Evolutionary conservation across 768 basidiomycete species (phyloP).

Genomic region (Phaeotremella fagi): DNA sequence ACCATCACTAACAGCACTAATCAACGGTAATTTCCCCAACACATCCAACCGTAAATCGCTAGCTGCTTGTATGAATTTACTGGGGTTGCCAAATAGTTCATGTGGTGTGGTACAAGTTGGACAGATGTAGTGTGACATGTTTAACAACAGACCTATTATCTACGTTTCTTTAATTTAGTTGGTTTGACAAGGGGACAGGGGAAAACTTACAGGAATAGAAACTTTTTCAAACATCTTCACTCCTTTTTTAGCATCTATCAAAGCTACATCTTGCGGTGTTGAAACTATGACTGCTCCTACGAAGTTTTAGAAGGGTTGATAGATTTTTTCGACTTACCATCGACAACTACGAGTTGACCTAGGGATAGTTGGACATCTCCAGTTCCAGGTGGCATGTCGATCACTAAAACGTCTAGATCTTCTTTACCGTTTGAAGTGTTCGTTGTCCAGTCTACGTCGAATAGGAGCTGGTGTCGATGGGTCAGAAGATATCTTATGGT

Average conservation of each 20-base stretch:
- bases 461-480: conserved; percentile 56
- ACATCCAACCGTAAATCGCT: conserved; percentile 58
- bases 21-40: conserved; percentile 74
- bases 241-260: conserved; percentile 86
- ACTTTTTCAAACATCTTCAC: conserved; percentile 89
- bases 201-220: conserved; percentile 66
- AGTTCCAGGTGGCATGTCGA: conserved; percentile 97
- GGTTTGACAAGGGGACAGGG: neutral
- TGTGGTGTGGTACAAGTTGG: conserved; percentile 63
- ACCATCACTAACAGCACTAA: conserved; percentile 64
- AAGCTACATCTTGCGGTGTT: conserved; percentile 89
- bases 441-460: conserved; percentile 83
- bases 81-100: conserved; percentile 66
- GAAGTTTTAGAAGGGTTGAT: neutral
- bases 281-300: conserved; percentile 88
- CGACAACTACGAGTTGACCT: conserved; percentile 75
- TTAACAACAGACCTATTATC: conserved; percentile 83
- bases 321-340: conserved; percentile 56
- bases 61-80: conserved; percentile 61
- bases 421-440: conserved; percentile 16
- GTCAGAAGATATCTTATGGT: neutral
- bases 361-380: conserved; percentile 92
- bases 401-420: conserved; percentile 73
- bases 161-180: conserved; percentile 41
- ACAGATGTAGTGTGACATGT: conserved; percentile 80